Evolutionary conservation across 169 alveolate genomes (phyloP).

Genomic region (Plasmodium yoelii): DNA sequence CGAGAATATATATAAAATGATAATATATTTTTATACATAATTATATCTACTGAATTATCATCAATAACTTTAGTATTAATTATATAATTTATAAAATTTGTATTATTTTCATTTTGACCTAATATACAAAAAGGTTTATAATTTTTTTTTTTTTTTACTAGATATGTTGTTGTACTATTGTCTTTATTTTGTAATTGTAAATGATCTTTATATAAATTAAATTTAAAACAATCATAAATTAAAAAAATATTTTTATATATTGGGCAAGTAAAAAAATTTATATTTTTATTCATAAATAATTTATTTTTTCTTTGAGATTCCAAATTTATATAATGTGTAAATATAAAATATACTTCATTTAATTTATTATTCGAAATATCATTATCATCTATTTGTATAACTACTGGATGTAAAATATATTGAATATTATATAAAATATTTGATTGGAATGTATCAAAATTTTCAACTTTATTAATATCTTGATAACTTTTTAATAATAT

Average conservation of each 20-base stretch:
- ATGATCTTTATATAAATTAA: constrained; percentile 1
- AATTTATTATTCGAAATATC: neutral
- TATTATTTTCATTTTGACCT: neutral
- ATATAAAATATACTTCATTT: constrained; percentile 30
- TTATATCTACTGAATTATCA: constrained; percentile 11
- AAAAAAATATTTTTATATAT: constrained; percentile 45
- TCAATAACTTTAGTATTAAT: constrained; percentile 4
- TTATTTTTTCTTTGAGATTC: constrained; percentile 54
- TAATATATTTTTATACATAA: constrained; percentile 6
- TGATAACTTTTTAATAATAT: neutral
- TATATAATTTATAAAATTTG: constrained; percentile 16
- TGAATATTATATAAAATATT: constrained; percentile 27
- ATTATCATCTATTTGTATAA: constrained; percentile 12
- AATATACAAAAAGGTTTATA: constrained; percentile 18
- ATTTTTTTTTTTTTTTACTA: constrained; percentile 12
- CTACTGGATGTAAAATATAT: constrained; percentile 33
- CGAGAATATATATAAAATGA: constrained; percentile 29
- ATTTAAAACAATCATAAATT: constrained; percentile 61
- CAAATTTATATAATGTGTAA: constrained; percentile 49
- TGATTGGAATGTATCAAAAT: constrained; percentile 45
- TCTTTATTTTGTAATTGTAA: neutral
- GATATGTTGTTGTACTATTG: constrained; percentile 9
- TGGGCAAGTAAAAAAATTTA: constrained; percentile 45
- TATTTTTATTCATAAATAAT: constrained; percentile 37
- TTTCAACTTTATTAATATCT: neutral